Evolutionary conservation across 2,329 filamentous ascomycete species (phyloP), one percentile per base, ranked within the genome.

Genomic region (Sporothrix protearum): DNA sequence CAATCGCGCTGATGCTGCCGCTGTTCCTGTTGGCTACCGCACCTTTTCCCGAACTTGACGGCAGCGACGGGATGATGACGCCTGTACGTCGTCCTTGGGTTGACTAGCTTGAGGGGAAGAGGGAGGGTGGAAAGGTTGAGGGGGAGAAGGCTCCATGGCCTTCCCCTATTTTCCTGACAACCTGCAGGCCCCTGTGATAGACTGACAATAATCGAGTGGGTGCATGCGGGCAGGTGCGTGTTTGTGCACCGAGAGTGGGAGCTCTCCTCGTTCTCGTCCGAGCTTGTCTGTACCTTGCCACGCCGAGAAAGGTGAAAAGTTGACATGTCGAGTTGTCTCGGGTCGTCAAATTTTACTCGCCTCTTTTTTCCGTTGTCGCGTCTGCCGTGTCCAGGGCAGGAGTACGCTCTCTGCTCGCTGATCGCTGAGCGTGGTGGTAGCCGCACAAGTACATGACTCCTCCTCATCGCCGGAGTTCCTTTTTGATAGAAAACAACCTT

Each of bases 121-220:
- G 61, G 49, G 63, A 67, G 42, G 33, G 57, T 9, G 36, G 9
- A 14, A 16, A 33, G 57, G 14, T 39, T 19, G 12, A 22, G n/a
- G 49, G 49, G 49, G 49, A 25, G 49, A 42, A 0, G 53, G 28
- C 39, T 36, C 53, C 51, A 47, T 47, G 42, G 42, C 14, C 42
- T 47, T 47, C 10, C 49, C 45, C 55, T 53, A 25, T 70, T 70
- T 57, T 70, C 69, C 57, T 64, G 28, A 6, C 39, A 16, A 47
- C 36, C 68, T 70, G 68, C 68, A 63, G 55, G 39, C 68, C 68
- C 68, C 42, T 70, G 68, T 51, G 53, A 22, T 61, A 51, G 39
- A 47, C 42, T 47, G 42, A 19, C 3, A 47, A 47, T 47, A 19
- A 47, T 42, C 55, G 68, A 47, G 53, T 61, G 53, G 51, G 68